Evolutionary conservation across 2,329 filamentous ascomycete species (phyloP), one percentile per base, ranked within the genome.

Genomic region (Epichloe hybrida): DNA sequence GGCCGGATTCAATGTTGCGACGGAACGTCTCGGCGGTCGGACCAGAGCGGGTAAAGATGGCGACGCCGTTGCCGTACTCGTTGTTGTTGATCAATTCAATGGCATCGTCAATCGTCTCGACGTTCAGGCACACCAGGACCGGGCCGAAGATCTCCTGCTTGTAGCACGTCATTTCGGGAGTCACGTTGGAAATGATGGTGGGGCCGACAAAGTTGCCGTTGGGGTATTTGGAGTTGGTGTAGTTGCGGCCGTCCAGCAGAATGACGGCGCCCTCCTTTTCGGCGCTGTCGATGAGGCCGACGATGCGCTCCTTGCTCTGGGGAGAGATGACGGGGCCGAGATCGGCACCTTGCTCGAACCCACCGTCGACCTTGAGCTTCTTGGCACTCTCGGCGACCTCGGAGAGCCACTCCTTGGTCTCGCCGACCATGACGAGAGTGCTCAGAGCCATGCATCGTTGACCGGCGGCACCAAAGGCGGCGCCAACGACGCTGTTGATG

Each of bases 361-460:
- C 87, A 59, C 84, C 88, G 64, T 90, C 81, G 57, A 91, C 83
- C 54, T 76, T 81, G 50, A 93, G 77, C 38, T 70, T 69, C 71
- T 83, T 86, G 50, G 87, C 86, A 53, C 81, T 77, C 70, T 88
- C 83, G 12, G 85, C 86, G 50, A 93, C 75, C 62, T 93, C 87
- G 4, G 77, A 70, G 20, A 93, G 76, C 86, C 88, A 94, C 52
- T 86, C 77, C 72, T 87, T 88, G 46, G 86, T 89, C 73, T 90
- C 86, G 57, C 86, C 87, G 36, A 93, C 83, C 72, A 89, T 83
- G 59, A 93, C 86, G 17, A 90, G 73, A 1, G 87, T 89, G 63
- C 84, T 88, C 52, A 93, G 73, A 38, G 87, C 87, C 87, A 93
- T 93, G 70, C 87, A 93, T 55, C 87, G 76, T 73, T 93, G 87